Base-by-base conservation (phyloP, 2,329 filamentous ascomycete species). In the Periconia macrospinosa region DNA sequence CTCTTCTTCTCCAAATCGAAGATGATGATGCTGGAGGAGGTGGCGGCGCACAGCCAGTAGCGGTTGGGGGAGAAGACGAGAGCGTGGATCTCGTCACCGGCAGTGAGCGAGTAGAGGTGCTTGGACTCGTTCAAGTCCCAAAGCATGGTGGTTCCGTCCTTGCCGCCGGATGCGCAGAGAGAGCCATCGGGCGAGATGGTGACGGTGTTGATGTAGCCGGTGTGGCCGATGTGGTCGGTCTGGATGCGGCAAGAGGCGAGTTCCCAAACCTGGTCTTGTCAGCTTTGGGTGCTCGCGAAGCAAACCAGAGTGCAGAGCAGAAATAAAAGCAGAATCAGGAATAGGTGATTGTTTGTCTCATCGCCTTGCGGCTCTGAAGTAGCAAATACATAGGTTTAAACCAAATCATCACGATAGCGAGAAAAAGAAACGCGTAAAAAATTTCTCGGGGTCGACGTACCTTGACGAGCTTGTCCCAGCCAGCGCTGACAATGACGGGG, bases 1-100 rank as follows among this genome's bases (percentile, higher is more conserved):
- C 89, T 95, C 92, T 99, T 99, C 92, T 99, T 99, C 91, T 99
- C 94, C 70, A 99, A 88, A 77, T 99, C 94, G 84, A 99, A 99
- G 86, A 99, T 97, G 87, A 97, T 97, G 87, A 99, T 97, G 86
- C 87, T 92, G 83, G 86, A 91, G 77, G 91, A 86, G 63, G 94
- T 99, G 78, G 94, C 94, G 77, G 94, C 94, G 87, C 94, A 99
- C 71, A 99, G 89, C 94, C 94, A 99, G 91, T 99, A 99, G 81
- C 94, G 90, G 91, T 99, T 99, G 77, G 94, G 94, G 65, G 94
- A 97, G 91, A 99, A 99, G 81, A 97, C 94, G 69, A 99, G 93
- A 71, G 94, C 93, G 85, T 99, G 94, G 86, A 99, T 99, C 89
- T 97, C 94, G 81, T 99, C 93, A 81, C 93, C 94, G 78, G 94